A percentile compares a stretch with the other conserved stretches of the same genome.
phyloP scores from a whole-genome alignment of 2,329 filamentous ascomycete species.

The Colletotrichum sp. region DNA sequence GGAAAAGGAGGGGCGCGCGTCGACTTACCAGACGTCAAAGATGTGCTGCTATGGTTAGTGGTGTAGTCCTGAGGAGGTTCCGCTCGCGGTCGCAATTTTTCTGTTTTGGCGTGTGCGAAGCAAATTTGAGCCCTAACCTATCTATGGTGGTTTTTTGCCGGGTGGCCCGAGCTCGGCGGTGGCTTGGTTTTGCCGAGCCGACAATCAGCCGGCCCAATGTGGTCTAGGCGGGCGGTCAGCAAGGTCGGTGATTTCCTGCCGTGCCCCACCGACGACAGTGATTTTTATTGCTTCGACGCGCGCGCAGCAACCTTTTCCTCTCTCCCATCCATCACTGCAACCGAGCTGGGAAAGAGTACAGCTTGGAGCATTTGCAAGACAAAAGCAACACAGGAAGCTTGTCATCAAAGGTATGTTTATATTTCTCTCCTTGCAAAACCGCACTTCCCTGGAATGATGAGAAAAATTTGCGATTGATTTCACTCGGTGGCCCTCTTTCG shows the following conservation, averaged over 20 bases:
- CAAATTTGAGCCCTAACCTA: neutral
- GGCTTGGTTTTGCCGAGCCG: constrained; percentile 9
- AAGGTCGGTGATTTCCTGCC: neutral
- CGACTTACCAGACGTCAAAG: constrained; percentile 22
- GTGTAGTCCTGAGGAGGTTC: neutral
- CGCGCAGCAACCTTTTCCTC: neutral
- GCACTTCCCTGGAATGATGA: constrained; percentile 70
- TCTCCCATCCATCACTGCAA: neutral
- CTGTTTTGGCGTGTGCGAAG: neutral
- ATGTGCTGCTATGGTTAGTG: constrained; percentile 21
- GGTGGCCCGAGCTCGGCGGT: neutral
- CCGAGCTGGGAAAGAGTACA: neutral
- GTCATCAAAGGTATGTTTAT: constrained; percentile 26
- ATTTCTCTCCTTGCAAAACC: constrained; percentile 3
- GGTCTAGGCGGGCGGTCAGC: neutral
- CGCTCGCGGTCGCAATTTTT: constrained; percentile 13
- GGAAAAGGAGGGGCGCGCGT: constrained; percentile 19
- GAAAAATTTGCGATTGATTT: constrained; percentile 99
- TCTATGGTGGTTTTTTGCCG: neutral
- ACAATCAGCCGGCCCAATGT: neutral
- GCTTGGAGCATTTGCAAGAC: neutral
- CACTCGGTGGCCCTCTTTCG: constrained; percentile 81
- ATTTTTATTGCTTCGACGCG: constrained; percentile 7
- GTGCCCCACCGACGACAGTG: constrained; percentile 6
- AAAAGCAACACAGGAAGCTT: neutral